Base-by-base conservation (phyloP, 192 early-diverging fungal species). In the Geosiphon pyriformis region DNA sequence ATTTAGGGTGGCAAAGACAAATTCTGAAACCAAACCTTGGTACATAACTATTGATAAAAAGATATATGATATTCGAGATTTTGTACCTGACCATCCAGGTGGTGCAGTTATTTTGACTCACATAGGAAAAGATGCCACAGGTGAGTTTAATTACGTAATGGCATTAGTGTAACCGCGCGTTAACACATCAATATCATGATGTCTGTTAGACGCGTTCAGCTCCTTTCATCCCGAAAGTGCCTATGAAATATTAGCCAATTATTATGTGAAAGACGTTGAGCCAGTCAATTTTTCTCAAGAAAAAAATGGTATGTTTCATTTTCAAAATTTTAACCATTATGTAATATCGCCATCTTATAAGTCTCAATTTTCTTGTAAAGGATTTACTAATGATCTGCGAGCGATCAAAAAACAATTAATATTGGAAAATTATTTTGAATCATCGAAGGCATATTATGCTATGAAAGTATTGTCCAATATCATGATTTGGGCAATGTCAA, bases 1-100 rank as follows among this genome's bases (percentile, higher is more conserved):
- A n/a, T n/a, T n/a, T n/a, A n/a, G n/a, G n/a, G n/a, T n/a, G n/a
- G n/a, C n/a, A n/a, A n/a, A n/a, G n/a, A n/a, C n/a, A 35, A 66
- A 78, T 59, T 62, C 58, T n/a, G 61, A 73, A 31, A 74, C 74
- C 7, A 58, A 62, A 33, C 78, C 74, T 25, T 78, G 79, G 53
- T 81, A 80, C 61, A 81, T 88, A 51, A 81, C 89, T 50, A 88
- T 91, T 74, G 80, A 90, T 69, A 82, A 85, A 74, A 92, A 92
- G 65, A 82, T 93, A 1, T 91, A 91, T 67, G 88, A 93, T 80
- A 72, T 93, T 31, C 77, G 80, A n/a, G 88, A 88, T 30, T 92
- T 93, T 70, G 65, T 86, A 18, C 65, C 67, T 56, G 87, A 85
- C 64, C 91, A 93, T 72, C 91, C 91, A 54, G 91, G 91, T 65